Percentiles rank a stretch among this genome's conserved stretches.
phyloP scores from a whole-genome alignment of 805 yeast genomes.

The Yarrowia divulgata region DNA sequence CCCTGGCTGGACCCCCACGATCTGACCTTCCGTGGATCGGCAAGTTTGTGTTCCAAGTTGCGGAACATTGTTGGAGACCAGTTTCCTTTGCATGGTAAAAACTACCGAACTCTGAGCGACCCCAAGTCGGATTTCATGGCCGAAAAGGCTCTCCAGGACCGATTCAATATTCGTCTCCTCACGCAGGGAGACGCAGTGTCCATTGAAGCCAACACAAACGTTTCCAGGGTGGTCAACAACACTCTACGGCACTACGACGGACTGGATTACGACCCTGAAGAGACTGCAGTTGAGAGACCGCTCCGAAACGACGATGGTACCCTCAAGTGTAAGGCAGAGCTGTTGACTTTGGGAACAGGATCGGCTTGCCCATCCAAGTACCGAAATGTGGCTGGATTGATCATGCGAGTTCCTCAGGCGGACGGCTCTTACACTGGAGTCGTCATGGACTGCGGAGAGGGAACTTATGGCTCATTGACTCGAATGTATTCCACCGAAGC shows the following conservation, averaged over 20 bases:
- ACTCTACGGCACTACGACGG: neutral
- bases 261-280: neutral
- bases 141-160: neutral
- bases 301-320: neutral
- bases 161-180: neutral
- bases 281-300: neutral
- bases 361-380: conserved; percentile 85
- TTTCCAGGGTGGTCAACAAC: neutral
- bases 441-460: conserved; percentile 94
- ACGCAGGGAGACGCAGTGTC: neutral
- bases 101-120: conserved; percentile 10
- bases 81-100: conserved; percentile 42
- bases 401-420: conserved; percentile 69
- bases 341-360: conserved; percentile 89
- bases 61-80: conserved; percentile 47
- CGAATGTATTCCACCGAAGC: conserved; percentile 65
- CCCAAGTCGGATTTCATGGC: neutral
- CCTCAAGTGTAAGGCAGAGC: conserved; percentile 52
- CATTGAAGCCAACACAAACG: neutral
- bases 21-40: conserved; percentile 64
- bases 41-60: conserved; percentile 49
- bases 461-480: conserved; percentile 74
- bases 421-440: conserved; percentile 50
- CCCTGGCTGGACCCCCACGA: conserved; percentile 66
- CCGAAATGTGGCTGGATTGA: conserved; percentile 83